Evolutionary conservation across 2,329 filamentous ascomycete genomes (phyloP), one percentile per base, ranked within the genome.

Genomic region (Colletotrichum shisoi): DNA sequence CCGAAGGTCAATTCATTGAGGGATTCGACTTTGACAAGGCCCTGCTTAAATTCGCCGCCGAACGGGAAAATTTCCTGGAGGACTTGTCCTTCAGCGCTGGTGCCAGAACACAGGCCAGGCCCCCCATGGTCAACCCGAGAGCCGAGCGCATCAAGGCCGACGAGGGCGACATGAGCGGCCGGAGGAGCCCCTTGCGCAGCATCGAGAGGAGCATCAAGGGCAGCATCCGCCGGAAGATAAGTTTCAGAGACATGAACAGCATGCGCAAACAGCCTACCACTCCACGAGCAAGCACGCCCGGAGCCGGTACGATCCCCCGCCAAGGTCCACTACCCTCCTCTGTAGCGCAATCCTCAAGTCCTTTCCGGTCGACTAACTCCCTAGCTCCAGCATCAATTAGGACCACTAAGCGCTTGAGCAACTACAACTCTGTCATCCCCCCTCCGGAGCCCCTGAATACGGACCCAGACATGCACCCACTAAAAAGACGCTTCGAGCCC

Each of bases 351-450:
- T 19, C 64, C 40, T 44, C 64, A 59, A 67, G 53, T 63, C 70
- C 61, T 69, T 58, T 37, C 46, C 58, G 44, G 49, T 59, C 72
- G 37, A 71, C 70, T 63, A 60, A 42, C 51, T 63, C 63, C 27
- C 54, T 67, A 70, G 64, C 72, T 71, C 57, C 70, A 86, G 85
- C 85, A 67, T 88, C 85, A 52, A 80, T 88, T 70, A 89, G 94
- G 72, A 97, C 94, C 5, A 89, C 94, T 44, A 95, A 89, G 79
- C 88, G 95, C 73, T 82, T 98, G 71, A 98, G 94, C 78, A 96
- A 96, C 76, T 99, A 99, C 79, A 98, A 98, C 77, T 97, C 95
- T 1, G 95, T 99, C 59, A 98, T 99, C 61, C 95, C 95, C 15
- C 89, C 89, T 2, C 95, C 95, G 13, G 93, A 98, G 77, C 94